These are phyloP conservation scores for Leptodermis oblonga DNA, from an alignment of 257 asterid species.

Conservation along the genomic window DNA sequence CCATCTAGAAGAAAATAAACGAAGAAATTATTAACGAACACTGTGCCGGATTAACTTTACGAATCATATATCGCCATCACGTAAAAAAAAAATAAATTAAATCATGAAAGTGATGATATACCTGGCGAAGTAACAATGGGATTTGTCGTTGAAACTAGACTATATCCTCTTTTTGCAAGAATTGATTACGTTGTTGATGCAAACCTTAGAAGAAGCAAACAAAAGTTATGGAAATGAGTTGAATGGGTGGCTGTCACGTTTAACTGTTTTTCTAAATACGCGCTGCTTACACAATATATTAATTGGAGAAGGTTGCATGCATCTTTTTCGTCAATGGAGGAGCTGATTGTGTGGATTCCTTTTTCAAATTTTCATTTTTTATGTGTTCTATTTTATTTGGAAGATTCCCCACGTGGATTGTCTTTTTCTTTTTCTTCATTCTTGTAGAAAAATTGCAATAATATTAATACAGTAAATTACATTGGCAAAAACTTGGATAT, in stretches of 20 bases:
- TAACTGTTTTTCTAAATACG: constrained; percentile 30
- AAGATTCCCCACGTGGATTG: no score
- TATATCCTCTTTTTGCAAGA: neutral
- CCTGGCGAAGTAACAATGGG: neutral
- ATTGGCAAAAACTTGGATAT: no score
- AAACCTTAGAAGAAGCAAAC: neutral
- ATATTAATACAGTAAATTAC: no score
- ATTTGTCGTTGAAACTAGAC: constrained; percentile 1
- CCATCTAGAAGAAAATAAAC: neutral
- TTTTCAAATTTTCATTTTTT: neutral
- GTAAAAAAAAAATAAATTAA: neutral
- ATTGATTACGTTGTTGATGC: neutral
- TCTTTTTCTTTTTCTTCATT: no score
- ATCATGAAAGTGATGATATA: neutral
- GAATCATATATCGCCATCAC: no score
- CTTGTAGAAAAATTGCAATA: no score
- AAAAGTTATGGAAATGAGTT: neutral
- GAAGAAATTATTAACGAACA: no score
- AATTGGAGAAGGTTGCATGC: neutral
- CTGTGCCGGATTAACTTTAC: no score
- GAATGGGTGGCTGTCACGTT: constrained; percentile 29
- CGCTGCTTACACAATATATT: constrained; percentile 15
- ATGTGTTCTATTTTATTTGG: no score
- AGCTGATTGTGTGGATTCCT: constrained; percentile 8
- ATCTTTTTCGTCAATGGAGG: neutral